Conservation (phyloP, 2,329 filamentous ascomycete species). For the Alternaria panax region DNA sequence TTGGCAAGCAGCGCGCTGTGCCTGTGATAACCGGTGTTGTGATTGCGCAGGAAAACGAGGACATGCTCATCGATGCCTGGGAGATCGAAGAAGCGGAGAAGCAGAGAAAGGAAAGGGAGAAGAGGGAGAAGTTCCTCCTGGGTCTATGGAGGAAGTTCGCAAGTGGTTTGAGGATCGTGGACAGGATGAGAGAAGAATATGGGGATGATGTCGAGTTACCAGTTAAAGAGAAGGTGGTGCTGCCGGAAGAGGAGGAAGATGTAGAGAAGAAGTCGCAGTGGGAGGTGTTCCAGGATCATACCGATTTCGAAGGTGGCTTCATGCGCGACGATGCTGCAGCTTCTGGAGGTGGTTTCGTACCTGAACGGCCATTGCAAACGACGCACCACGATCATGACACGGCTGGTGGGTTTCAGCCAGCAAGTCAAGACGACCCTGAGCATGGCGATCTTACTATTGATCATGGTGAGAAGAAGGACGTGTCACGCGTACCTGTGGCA, state of each 20-base stretch:
- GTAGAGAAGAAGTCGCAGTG: conserved; percentile 60
- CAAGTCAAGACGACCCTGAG: conserved; percentile 48
- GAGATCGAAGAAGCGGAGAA: conserved; percentile 75
- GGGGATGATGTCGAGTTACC: conserved; percentile 60
- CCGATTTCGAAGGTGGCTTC: conserved; percentile 54
- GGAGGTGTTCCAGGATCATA: conserved; percentile 38
- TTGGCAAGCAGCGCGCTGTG: conserved; percentile 91
- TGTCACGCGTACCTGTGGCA: conserved; percentile 7
- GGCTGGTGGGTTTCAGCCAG: conserved; percentile 47
- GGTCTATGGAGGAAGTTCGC: conserved; percentile 86
- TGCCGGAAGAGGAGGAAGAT: conserved; percentile 60
- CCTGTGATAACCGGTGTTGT: conserved; percentile 92
- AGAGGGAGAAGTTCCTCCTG: conserved; percentile 76
- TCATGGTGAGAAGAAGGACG: conserved; percentile 31
- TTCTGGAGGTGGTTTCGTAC: conserved; percentile 20
- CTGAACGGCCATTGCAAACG: conserved; percentile 18
- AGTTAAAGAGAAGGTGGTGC: conserved; percentile 64
- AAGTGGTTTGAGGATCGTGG: conserved; percentile 80
- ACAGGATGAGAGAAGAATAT: conserved; percentile 45
- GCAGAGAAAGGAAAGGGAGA: conserved; percentile 78
- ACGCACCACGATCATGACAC: conserved; percentile 33
- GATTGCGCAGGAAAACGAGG: conserved; percentile 80
- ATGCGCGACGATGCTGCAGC: conserved; percentile 40
- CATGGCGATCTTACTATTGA: conserved; percentile 43
- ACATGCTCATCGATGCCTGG: conserved; percentile 78